Percentiles rank a stretch among this genome's conserved stretches.
Conservation (phyloP, 2,329 filamentous ascomycete genomes). For the Epichloe amarillans region DNA sequence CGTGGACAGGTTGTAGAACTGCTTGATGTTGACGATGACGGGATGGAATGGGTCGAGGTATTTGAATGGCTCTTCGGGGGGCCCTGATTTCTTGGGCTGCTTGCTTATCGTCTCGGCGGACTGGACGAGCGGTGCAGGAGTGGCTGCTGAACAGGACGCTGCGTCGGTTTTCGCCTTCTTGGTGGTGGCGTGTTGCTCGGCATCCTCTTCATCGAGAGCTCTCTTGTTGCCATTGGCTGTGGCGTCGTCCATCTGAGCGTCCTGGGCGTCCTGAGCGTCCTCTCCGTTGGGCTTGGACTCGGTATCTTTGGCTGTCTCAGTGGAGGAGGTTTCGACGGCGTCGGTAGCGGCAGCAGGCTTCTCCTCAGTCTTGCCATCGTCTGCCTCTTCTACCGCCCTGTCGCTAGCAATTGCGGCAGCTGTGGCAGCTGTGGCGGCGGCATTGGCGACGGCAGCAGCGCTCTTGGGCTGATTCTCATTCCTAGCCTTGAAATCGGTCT, state of each 20-base stretch:
- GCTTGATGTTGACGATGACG: constrained; percentile 63
- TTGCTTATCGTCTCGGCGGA: constrained; percentile 16
- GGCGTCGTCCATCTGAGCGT: constrained; percentile 16
- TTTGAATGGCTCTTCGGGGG: constrained; percentile 86
- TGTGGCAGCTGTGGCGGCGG: constrained; percentile 4
- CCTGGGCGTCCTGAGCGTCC: constrained; percentile 10
- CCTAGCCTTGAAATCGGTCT: constrained; percentile 67
- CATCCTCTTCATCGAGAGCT: constrained; percentile 20
- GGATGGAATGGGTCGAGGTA: constrained; percentile 64
- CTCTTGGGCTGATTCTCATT: constrained; percentile 47
- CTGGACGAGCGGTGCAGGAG: constrained; percentile 6
- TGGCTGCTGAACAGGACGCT: constrained; percentile 7
- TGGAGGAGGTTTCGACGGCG: constrained; percentile 10
- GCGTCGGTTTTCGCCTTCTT: constrained; percentile 36
- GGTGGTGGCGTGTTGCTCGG: constrained; percentile 27
- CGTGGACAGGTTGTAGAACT: constrained; percentile 73
- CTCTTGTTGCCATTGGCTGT: constrained; percentile 22
- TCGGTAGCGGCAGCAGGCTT: constrained; percentile 8
- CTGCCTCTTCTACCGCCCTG: constrained; percentile 14
- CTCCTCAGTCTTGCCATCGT: constrained; percentile 14
- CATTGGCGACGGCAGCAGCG: constrained; percentile 2
- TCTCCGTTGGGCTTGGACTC: constrained; percentile 17
- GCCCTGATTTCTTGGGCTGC: constrained; percentile 33
- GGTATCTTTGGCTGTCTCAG: constrained; percentile 11
- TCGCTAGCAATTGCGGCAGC: constrained; percentile 2